Evolutionary conservation across 2,329 filamentous ascomycete species (phyloP).

Genomic region (Plectosphaerella sp.): DNA sequence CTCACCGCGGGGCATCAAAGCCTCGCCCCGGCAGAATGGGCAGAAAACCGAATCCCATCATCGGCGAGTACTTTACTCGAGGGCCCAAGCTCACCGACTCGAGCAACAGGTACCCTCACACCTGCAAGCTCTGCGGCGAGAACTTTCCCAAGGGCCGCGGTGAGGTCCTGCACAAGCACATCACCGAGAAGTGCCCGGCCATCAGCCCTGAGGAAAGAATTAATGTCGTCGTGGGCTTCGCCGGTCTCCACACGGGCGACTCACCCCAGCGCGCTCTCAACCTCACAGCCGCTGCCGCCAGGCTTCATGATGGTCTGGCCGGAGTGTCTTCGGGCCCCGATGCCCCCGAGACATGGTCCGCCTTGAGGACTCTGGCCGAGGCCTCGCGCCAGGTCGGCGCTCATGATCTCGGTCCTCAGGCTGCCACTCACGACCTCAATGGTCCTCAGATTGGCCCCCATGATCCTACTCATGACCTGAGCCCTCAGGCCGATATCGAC

Average conservation of each 20-base stretch:
- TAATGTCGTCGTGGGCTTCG: slow-evolving; percentile 46
- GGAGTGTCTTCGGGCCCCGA: slow-evolving; percentile 19
- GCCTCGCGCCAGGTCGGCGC: slow-evolving; percentile 71
- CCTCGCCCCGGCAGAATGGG: slow-evolving; percentile 54
- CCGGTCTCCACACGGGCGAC: slow-evolving; percentile 9
- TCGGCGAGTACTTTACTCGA: slow-evolving; percentile 83
- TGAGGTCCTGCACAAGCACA: slow-evolving; percentile 75
- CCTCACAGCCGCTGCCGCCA: slow-evolving; percentile 15
- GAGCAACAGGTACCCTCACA: slow-evolving; percentile 88
- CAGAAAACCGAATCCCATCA: slow-evolving; percentile 77
- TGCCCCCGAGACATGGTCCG: slow-evolving; percentile 64
- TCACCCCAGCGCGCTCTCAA: slow-evolving; percentile 11
- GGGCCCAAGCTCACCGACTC: slow-evolving; percentile 83
- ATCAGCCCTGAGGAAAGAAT: slow-evolving; percentile 71
- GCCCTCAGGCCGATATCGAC: not conserved
- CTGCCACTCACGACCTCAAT: slow-evolving; percentile 34
- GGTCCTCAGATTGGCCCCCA: not conserved
- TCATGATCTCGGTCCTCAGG: slow-evolving; percentile 18
- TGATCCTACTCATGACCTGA: too few species aligned
- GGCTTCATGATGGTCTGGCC: slow-evolving; percentile 13
- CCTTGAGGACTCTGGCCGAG: slow-evolving; percentile 81
- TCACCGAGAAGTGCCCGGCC: slow-evolving; percentile 82
- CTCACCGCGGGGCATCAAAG: not conserved
- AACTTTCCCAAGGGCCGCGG: slow-evolving; percentile 87
- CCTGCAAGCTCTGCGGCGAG: slow-evolving; percentile 83